Conservation (phyloP, 495 filamentous ascomycete genomes). For the Tuber microsphaerosporum region DNA sequence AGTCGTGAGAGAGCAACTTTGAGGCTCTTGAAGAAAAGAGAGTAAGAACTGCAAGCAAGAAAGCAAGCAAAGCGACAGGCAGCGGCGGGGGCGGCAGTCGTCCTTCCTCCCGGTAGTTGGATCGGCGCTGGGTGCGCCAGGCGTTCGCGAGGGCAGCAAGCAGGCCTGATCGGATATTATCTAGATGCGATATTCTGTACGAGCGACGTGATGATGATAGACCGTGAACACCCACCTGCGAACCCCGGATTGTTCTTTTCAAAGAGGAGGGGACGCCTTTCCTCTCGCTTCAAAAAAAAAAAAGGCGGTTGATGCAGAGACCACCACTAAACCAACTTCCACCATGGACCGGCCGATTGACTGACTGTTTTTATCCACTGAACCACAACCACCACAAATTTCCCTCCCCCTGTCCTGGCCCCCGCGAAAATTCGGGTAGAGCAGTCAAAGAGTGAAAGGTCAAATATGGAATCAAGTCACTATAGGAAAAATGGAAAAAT, state of each 20-base stretch:
- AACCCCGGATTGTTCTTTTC: conserved; percentile 25
- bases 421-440: not conserved
- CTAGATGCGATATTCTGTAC: conserved; percentile 36
- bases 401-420: not conserved
- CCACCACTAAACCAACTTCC: not conserved
- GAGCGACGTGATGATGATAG: conserved; percentile 33
- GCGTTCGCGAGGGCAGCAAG: conserved; percentile 25
- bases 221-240: conserved; percentile 35
- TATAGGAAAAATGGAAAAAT: not conserved
- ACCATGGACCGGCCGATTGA: not conserved
- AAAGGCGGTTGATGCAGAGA: not conserved
- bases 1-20: conserved; percentile 25
- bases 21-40: conserved; percentile 33
- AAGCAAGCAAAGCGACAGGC: not conserved
- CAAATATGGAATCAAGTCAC: not conserved
- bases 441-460: not conserved
- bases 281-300: conserved; percentile 20
- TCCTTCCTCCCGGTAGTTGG: conserved; percentile 32
- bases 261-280: conserved; percentile 24
- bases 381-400: not conserved
- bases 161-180: conserved; percentile 32
- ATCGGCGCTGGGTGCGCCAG: conserved; percentile 35
- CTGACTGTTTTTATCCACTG: not conserved
- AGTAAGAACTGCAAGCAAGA: not conserved
- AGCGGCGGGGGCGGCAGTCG: conserved; percentile 21